phyloP scores from a whole-genome alignment of 1,284 basidiomycete species.

The Rugosomyces carneus region DNA sequence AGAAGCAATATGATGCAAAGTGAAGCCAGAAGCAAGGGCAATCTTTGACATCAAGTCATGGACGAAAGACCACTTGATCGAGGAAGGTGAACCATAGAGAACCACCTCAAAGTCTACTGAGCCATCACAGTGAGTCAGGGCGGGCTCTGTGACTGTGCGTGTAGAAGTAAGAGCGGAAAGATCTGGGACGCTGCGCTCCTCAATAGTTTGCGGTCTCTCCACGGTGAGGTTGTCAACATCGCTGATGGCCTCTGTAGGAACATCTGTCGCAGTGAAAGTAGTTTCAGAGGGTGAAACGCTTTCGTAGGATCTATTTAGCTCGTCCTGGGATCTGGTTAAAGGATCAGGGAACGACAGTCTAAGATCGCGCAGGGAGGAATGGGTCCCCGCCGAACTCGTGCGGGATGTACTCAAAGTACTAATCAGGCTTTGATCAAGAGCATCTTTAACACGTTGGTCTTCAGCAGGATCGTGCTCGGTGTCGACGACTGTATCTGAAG shows the following conservation, averaged over 20 bases:
- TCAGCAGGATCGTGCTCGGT: slow-evolving; percentile 37
- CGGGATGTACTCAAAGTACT: slow-evolving; percentile 69
- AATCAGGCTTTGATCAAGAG: slow-evolving; percentile 71
- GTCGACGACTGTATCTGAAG: slow-evolving; percentile 20
- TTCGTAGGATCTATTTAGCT: slow-evolving; percentile 49
- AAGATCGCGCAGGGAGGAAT: slow-evolving; percentile 59
- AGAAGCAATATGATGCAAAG: slow-evolving; percentile 20
- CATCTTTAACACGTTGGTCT: slow-evolving; percentile 62
- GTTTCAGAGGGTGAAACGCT: slow-evolving; percentile 33
- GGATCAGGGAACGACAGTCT: slow-evolving; percentile 74
- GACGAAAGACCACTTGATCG: slow-evolving; percentile 53
- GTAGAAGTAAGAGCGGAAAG: slow-evolving; percentile 36
- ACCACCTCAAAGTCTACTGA: slow-evolving; percentile 48
- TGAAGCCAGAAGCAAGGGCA: slow-evolving; percentile 25
- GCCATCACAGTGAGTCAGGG: slow-evolving; percentile 3
- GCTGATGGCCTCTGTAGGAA: slow-evolving; percentile 18
- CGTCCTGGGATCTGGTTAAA: slow-evolving; percentile 57
- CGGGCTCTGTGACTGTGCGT: slow-evolving; percentile 19
- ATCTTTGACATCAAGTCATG: slow-evolving; percentile 44
- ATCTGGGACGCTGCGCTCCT: slow-evolving; percentile 23
- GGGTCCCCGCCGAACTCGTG: slow-evolving; percentile 49
- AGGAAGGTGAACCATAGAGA: slow-evolving; percentile 53
- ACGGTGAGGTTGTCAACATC: slow-evolving; percentile 13
- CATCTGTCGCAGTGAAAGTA: slow-evolving; percentile 17
- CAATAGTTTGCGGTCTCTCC: slow-evolving; percentile 16